Percentiles rank a stretch among this genome's conserved stretches.
Conservation (phyloP, 139 green algal genomes). For the Ostreobium quekettii region DNA sequence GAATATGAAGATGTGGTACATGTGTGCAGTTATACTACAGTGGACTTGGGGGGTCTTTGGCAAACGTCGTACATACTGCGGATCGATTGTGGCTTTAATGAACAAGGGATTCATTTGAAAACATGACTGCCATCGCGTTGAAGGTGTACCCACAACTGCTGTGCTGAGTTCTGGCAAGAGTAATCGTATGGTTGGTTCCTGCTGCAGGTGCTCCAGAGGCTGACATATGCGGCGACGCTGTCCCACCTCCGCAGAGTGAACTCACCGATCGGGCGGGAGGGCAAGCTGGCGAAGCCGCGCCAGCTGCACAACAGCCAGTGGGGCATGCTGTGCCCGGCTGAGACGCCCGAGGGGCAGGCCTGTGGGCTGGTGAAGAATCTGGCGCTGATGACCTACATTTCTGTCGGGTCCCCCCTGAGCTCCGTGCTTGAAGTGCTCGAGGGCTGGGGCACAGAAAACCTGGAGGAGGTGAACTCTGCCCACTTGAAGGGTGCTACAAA, state of each 20-base stretch:
- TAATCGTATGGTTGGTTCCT: background rate
- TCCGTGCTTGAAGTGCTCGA: conserved; percentile 71
- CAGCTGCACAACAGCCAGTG: conserved; percentile 99
- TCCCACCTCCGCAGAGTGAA: conserved; percentile 94
- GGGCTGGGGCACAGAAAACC: conserved; percentile 66
- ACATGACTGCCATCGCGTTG: no score
- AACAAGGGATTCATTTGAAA: no score
- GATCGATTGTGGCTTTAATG: no score
- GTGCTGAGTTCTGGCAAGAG: background rate
- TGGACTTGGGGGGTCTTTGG: no score
- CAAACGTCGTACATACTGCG: no score
- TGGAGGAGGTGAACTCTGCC: conserved; percentile 65
- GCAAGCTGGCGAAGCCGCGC: conserved; percentile 90
- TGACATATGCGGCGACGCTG: conserved; percentile 92
- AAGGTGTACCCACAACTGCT: no score
- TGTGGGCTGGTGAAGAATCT: conserved; percentile 97
- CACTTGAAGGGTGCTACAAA: conserved; percentile 53
- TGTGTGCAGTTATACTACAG: no score
- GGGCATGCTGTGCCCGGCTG: conserved; percentile 96
- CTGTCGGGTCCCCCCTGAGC: conserved; percentile 51
- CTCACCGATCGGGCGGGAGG: conserved; percentile 89
- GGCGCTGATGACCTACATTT: conserved; percentile 92
- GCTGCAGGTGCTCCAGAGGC: conserved; percentile 87
- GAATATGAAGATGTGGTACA: no score
- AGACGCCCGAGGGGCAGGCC: conserved; percentile 93